Percentiles rank a stretch among this genome's conserved stretches.
Evolutionary conservation across 805 yeast genomes (phyloP).

Genomic region (Wickerhamomyces bovis): DNA sequence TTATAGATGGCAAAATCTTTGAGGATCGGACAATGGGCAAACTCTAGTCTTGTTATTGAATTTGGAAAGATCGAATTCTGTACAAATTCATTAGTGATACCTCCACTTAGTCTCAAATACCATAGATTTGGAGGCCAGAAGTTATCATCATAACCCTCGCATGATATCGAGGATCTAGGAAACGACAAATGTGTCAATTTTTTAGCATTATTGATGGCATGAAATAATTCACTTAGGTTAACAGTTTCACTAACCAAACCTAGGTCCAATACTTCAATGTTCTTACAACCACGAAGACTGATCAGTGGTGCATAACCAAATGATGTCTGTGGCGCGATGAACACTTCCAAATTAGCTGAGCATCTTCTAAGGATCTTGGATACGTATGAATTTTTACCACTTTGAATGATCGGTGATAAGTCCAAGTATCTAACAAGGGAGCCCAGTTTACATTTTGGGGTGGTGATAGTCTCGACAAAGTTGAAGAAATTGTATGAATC

Average conservation of each 20-base stretch:
- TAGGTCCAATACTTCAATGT: slow-evolving; percentile 62
- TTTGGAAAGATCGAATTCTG: slow-evolving; percentile 63
- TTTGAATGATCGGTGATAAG: slow-evolving; percentile 73
- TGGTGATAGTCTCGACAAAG: slow-evolving; percentile 66
- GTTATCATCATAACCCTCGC: slow-evolving; percentile 46
- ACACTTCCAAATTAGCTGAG: slow-evolving; percentile 52
- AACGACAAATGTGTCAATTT: slow-evolving; percentile 71
- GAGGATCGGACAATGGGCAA: slow-evolving; percentile 83
- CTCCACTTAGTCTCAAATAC: slow-evolving; percentile 79
- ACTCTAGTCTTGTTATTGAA: slow-evolving; percentile 63
- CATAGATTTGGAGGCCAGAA: slow-evolving; percentile 80
- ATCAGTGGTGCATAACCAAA: slow-evolving; percentile 88
- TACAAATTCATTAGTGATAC: slow-evolving; percentile 78
- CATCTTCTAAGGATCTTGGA: slow-evolving; percentile 80
- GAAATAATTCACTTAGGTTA: slow-evolving; percentile 72
- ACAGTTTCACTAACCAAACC: slow-evolving; percentile 88
- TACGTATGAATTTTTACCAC: slow-evolving; percentile 87
- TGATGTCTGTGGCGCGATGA: slow-evolving; percentile 91
- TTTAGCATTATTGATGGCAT: slow-evolving; percentile 58
- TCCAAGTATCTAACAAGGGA: slow-evolving; percentile 60
- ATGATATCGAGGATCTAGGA: slow-evolving; percentile 80
- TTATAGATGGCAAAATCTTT: slow-evolving; percentile 58
- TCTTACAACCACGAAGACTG: slow-evolving; percentile 67
- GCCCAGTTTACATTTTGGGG: slow-evolving; percentile 45
- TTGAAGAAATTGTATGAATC: slow-evolving; percentile 59